Percentiles rank a stretch among this genome's conserved stretches.
Conservation (phyloP, 352 stramenopile genomes). For the Phytophthora ramorum region DNA sequence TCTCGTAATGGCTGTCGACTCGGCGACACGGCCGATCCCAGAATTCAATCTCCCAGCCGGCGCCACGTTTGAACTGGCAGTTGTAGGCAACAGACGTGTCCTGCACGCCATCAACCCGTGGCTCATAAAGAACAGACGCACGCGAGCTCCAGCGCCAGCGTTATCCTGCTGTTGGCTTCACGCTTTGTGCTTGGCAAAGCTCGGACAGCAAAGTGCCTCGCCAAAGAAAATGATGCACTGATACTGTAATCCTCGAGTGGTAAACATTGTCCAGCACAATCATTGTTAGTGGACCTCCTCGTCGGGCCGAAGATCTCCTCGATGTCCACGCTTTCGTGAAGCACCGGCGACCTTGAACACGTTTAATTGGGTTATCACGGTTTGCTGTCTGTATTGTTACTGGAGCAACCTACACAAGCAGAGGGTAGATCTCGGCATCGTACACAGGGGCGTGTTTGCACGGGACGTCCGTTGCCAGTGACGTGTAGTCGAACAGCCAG, state of each 20-base stretch:
- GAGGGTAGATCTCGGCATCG: conserved; percentile 39
- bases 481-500: conserved; percentile 51
- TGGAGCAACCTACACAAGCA: conserved; percentile 31
- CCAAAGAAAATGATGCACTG: too few relatives aligned
- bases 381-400: background rate
- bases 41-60: conserved; percentile 10
- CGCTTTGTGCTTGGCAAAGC: background rate
- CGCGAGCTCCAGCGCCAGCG: too few relatives aligned
- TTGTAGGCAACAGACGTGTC: conserved; percentile 15
- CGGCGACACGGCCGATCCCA: conserved; percentile 18
- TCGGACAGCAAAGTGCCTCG: background rate
- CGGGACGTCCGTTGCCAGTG: conserved; percentile 31
- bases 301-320: too few relatives aligned
- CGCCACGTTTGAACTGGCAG: conserved; percentile 12
- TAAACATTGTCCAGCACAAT: background rate
- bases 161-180: background rate
- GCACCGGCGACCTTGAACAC: too few relatives aligned
- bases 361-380: background rate
- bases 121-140: too few relatives aligned
- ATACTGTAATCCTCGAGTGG: background rate
- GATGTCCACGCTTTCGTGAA: too few relatives aligned
- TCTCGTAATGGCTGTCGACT: conserved; percentile 12
- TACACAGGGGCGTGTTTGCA: conserved; percentile 44
- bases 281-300: too few relatives aligned
- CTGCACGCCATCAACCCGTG: background rate